Evolutionary conservation across 148 eudicot species (phyloP).

Genomic region (Rhododendron simsii): DNA sequence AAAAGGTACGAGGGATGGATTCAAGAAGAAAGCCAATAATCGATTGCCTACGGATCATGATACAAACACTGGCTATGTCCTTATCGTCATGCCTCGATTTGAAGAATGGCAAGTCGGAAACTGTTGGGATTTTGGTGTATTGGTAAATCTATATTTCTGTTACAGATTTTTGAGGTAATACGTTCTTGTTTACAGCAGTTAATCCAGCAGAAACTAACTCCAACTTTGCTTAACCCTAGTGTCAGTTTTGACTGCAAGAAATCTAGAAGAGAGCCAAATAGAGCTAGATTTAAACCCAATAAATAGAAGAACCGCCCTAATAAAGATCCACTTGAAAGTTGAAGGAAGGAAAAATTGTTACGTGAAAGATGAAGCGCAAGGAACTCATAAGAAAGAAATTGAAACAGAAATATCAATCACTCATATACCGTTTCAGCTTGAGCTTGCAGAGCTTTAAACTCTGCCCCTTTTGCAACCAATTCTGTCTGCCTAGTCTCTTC

Average conservation of each 20-base stretch:
- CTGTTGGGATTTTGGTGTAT: no score
- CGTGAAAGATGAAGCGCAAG: not conserved
- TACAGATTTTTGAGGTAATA: no score
- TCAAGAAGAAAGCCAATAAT: not conserved
- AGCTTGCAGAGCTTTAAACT: constrained; percentile 58
- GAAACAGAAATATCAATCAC: constrained; percentile 3
- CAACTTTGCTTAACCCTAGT: not conserved
- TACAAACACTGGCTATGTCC: not conserved
- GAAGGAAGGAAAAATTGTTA: not conserved
- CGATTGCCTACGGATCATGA: not conserved
- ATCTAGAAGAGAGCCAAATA: not conserved
- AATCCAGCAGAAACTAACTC: not conserved
- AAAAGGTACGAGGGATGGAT: not conserved
- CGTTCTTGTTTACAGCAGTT: no score
- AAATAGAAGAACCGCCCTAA: not conserved
- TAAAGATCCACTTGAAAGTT: not conserved
- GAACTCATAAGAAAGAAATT: not conserved
- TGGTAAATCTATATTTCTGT: no score
- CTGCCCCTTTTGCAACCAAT: constrained; percentile 36
- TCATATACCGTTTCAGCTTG: constrained; percentile 60
- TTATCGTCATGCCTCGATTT: not conserved
- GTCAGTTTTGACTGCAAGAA: not conserved
- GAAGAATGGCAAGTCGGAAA: not conserved
- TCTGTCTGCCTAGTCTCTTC: constrained; percentile 71
- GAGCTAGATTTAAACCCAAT: not conserved